A percentile compares a stretch with the other conserved stretches of the same genome.
Evolutionary conservation across 257 asterid genomes (phyloP).

Genomic region (Datura wrightii): DNA sequence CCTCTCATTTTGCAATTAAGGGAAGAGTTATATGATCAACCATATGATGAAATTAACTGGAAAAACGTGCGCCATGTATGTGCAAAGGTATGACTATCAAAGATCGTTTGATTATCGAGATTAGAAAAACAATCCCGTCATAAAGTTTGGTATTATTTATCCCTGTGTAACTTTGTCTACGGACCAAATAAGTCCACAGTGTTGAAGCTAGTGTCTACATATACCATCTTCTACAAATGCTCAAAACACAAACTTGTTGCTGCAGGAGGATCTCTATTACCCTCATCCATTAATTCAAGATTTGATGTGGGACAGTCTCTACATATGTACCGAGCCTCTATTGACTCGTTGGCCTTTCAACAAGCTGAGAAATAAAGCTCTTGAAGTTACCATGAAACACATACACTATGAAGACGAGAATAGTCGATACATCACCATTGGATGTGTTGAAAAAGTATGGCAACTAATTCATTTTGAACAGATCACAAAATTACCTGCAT

Average conservation of each 20-base stretch:
- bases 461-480: background rate
- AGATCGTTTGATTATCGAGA: background rate
- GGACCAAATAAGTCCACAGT: background rate
- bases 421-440: conserved; percentile 73
- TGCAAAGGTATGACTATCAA: conserved; percentile 56
- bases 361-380: conserved; percentile 68
- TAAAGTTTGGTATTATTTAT: background rate
- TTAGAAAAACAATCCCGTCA: background rate
- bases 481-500: background rate
- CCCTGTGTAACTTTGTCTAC: background rate
- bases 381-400: conserved; percentile 67
- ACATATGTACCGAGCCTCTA: conserved; percentile 64
- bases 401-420: conserved; percentile 79
- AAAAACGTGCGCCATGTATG: conserved; percentile 61
- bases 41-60: conserved; percentile 62
- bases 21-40: conserved; percentile 68
- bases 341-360: conserved; percentile 77
- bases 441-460: conserved; percentile 65
- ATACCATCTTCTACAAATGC: background rate
- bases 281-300: conserved; percentile 80
- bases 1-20: conserved; percentile 63
- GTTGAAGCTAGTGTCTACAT: background rate
- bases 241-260: conserved; percentile 8
- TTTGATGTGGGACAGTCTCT: conserved; percentile 69
- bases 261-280: conserved; percentile 76